Evolutionary conservation across 495 filamentous ascomycete species (phyloP), one percentile per base, ranked within the genome.

Genomic region (Daldinia grandis): DNA sequence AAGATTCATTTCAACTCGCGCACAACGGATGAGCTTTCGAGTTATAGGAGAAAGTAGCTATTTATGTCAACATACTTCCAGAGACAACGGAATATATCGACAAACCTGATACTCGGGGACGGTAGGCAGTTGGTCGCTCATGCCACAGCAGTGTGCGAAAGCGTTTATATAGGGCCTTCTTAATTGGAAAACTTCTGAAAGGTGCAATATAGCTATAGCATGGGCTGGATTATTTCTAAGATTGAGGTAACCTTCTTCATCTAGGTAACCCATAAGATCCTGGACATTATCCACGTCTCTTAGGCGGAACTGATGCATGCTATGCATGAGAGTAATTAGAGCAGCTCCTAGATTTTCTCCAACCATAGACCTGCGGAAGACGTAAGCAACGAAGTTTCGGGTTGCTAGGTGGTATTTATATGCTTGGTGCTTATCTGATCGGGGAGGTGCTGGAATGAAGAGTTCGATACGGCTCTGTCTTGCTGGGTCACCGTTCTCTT

Each of bases 301-400:
- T 9, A 78, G 76, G 55, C 87, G 78, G 54, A 87, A 86, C 15
- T 88, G 82, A 31, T 83, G 77, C 82, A 92, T 85, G 33, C 84
- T 85, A 58, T 87, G 80, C 50, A 89, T 69, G 31, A 92, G 82
- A 31, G 79, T 78, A n/a, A 87, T 79, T 25, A 92, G 72, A 2
- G 88, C 79, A 35, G 76, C 72, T 6, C 90, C 88, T 28, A 92
- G 81, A 61, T 82, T 80, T 25, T 79, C 78, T 1, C 90, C 90
- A 12, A 91, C 89, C 40, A 92, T 65, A 0, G 90, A 85, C 61
- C 83, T 86, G 9, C 82, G 78, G 66, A 87, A 85, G 10, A 90
- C 76, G 80, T 85, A 91, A 38, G 90, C 89, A 59, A 92, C 87
- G 69, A 91, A 86, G 64, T 92, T 92, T n/a, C 90, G 83, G 0